phyloP scores from a whole-genome alignment of 805 yeast genomes.

The Ogataea sp. region DNA sequence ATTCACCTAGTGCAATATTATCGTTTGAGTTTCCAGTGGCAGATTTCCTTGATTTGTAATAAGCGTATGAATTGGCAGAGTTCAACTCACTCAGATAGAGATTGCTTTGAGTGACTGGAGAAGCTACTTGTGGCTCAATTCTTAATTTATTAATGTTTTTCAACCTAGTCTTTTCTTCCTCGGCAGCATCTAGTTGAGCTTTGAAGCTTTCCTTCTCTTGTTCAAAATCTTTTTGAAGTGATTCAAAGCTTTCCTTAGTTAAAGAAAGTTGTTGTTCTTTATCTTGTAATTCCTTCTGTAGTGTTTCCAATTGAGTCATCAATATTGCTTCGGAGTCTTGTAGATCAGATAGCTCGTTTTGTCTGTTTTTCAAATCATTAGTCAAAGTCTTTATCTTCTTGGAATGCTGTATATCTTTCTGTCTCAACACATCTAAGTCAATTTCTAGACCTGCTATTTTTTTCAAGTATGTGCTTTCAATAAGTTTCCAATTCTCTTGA shows the following conservation, averaged over 20 bases:
- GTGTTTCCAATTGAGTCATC: conserved; percentile 8
- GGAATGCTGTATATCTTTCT: conserved; percentile 20
- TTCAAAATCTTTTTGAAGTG: conserved; percentile 24
- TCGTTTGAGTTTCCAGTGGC: conserved; percentile 17
- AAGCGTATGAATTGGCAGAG: conserved; percentile 15
- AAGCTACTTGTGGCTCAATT: conserved; percentile 8
- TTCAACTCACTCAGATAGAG: conserved; percentile 25
- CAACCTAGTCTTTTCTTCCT: conserved; percentile 18
- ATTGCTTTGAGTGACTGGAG: conserved; percentile 1
- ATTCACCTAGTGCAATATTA: conserved; percentile 37
- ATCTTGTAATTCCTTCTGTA: conserved; percentile 6
- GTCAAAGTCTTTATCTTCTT: conserved; percentile 22
- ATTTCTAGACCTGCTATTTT: conserved; percentile 37
- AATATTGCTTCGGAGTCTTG: conserved; percentile 16
- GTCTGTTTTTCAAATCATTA: conserved; percentile 29
- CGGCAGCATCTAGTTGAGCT: conserved; percentile 16
- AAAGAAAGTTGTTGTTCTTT: conserved; percentile 11
- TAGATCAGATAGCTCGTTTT: conserved; percentile 17
- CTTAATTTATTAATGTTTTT: conserved; percentile 8
- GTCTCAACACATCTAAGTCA: conserved; percentile 32
- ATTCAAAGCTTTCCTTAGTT: conserved; percentile 18
- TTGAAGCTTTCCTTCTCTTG: conserved; percentile 17
- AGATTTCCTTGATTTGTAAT: conserved; percentile 15
- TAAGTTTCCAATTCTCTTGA: conserved; percentile 73
- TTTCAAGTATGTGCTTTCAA: conserved; percentile 56